Base-by-base conservation (phyloP, 352 stramenopile genomes). In the Phytophthora constricta region DNA sequence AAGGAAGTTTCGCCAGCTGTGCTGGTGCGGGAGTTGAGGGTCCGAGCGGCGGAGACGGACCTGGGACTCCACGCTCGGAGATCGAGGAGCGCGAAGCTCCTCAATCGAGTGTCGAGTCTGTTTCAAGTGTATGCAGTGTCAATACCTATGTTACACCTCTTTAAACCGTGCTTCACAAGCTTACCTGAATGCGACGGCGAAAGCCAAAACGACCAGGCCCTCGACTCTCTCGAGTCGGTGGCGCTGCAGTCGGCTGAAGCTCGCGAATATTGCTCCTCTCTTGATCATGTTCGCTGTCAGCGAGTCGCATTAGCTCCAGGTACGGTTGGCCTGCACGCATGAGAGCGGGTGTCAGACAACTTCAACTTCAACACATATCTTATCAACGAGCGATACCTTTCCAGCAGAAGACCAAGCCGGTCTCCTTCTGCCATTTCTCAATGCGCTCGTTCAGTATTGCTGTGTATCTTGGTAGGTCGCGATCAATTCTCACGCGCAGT, bases 391-490 rank as follows among this genome's bases (percentile, higher is more conserved):
- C 10, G 11, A n/a, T 72, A 84, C 78, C 79, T 52, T 79, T 77
- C 62, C 71, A 79, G 37, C 70, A 19, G 39, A 87, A 85, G 11
- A 53, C 22, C 13, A 76, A 45, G 4, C 57, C 62, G 22, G 77
- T 64, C 20, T 74, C 72, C 16, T 69, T 58, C 46, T 87, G 67
- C 76, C 76, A 87, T 43, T 66, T 71, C 0, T 45, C 61, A 48
- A 87, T 77, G 22, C 72, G 66, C 22, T 80, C 73, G 22, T 68
- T 43, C 1, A 87, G 53, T 23, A 80, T 71, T 23, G 58, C 62
- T 1, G 76, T 87, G 23, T 78, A 55, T 58, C 79, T 81, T 10
- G 79, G 79, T 31, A 87, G 45, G 19, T 85, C 74, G 14, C 66
- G 62, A 16, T 75, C 70, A 64, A 87, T 85, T 39, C 58, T 69